phyloP scores from a whole-genome alignment of 2,329 filamentous ascomycete genomes.

The Escovopsis sp. region DNA sequence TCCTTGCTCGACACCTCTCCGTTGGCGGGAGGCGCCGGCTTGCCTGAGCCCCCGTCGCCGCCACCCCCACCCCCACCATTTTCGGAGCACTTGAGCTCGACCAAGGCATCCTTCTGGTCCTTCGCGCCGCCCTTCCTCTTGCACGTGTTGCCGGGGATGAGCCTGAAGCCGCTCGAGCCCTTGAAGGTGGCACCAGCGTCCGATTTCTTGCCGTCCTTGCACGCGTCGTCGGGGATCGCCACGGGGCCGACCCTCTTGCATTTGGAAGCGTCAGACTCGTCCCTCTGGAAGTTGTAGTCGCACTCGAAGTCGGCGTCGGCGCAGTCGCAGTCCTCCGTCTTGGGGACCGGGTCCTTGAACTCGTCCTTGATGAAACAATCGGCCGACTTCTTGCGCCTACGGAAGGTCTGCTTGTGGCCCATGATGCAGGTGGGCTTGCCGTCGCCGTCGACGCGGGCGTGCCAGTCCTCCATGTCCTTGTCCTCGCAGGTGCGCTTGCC shows the following conservation, averaged over 20 bases:
- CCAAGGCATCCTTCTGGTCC: constrained; percentile 53
- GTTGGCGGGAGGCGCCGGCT: constrained; percentile 36
- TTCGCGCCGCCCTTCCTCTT: constrained; percentile 40
- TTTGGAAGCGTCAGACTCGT: constrained; percentile 45
- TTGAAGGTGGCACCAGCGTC: constrained; percentile 58
- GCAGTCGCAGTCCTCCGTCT: constrained; percentile 66
- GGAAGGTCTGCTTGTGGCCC: constrained; percentile 85
- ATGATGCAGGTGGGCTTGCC: constrained; percentile 79
- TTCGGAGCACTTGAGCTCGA: constrained; percentile 56
- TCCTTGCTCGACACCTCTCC: constrained; percentile 50
- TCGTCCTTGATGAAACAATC: constrained; percentile 80
- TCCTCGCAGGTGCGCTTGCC: constrained; percentile 66
- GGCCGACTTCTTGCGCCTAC: constrained; percentile 68
- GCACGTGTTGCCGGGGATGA: constrained; percentile 75
- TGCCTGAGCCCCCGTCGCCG: constrained; percentile 34
- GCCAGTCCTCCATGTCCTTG: constrained; percentile 76
- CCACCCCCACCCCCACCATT: no score
- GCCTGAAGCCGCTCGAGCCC: constrained; percentile 78
- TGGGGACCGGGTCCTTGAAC: constrained; percentile 61
- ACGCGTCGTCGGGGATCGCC: constrained; percentile 53
- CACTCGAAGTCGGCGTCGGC: constrained; percentile 82
- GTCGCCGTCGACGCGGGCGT: constrained; percentile 64
- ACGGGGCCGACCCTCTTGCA: constrained; percentile 53
- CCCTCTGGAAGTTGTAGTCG: constrained; percentile 74
- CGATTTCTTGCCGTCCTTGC: constrained; percentile 36